Percentiles rank a stretch among this genome's conserved stretches.
Evolutionary conservation across 768 basidiomycete species (phyloP).

Genomic region (Asterophora lycoperdoides): DNA sequence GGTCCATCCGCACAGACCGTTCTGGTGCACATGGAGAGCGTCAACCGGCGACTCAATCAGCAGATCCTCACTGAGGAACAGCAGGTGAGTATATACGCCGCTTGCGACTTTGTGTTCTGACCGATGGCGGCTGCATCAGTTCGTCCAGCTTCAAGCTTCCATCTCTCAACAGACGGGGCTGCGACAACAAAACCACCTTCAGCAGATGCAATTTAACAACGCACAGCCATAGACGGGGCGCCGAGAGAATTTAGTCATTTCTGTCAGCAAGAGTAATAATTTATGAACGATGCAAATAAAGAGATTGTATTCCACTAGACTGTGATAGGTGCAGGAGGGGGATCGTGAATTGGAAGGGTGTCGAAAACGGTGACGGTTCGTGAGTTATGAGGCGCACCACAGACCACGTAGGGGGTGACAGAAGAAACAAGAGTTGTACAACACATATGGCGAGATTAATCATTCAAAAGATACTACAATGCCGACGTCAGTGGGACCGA

Average conservation of each 20-base stretch:
- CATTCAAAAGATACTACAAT: slow-evolving; percentile 13
- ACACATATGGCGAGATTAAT: slow-evolving; percentile 8
- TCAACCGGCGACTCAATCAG: slow-evolving; percentile 45
- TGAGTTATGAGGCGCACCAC: slow-evolving; percentile 7
- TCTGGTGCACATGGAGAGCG: slow-evolving; percentile 66
- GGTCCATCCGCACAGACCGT: slow-evolving; percentile 45
- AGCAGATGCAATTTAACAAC: slow-evolving; percentile 1
- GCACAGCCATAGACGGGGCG: background rate
- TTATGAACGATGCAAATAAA: background rate
- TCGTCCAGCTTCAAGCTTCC: slow-evolving; percentile 9
- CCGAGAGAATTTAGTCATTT: background rate
- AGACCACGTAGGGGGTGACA: slow-evolving; percentile 7
- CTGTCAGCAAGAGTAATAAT: background rate
- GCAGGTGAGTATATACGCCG: slow-evolving; percentile 31
- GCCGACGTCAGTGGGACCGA: slow-evolving; percentile 8
- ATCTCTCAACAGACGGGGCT: slow-evolving; percentile 4
- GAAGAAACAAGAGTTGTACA: slow-evolving; percentile 13
- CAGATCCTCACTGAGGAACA: slow-evolving; percentile 53
- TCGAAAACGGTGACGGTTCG: slow-evolving; percentile 2
- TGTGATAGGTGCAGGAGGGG: background rate
- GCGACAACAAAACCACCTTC: slow-evolving; percentile 4
- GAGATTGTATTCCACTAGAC: slow-evolving; percentile 12
- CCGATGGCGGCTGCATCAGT: slow-evolving; percentile 1
- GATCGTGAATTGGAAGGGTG: background rate
- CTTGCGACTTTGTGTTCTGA: background rate